Evolutionary conservation across 495 filamentous ascomycete genomes (phyloP).

Genomic region (Amniculicola lignicola): DNA sequence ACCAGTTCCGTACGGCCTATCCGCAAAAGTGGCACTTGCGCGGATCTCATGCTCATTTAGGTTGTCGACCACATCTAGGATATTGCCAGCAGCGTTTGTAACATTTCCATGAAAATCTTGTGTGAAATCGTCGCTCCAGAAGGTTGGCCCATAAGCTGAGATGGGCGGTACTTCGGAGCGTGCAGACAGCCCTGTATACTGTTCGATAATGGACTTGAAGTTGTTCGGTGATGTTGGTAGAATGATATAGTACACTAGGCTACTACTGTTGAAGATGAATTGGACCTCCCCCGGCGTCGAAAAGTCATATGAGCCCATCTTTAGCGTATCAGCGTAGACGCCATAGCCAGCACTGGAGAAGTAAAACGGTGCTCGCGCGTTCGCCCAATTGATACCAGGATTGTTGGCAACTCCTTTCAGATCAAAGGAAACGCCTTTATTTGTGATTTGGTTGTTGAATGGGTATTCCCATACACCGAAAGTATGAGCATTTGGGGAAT

Average conservation of each 20-base stretch:
- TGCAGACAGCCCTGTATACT: conserved; percentile 33
- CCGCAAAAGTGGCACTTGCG: conserved; percentile 36
- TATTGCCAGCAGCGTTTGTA: conserved; percentile 38
- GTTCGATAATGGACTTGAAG: conserved; percentile 26
- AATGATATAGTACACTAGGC: conserved; percentile 38
- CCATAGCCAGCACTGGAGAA: conserved; percentile 37
- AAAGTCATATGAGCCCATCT: conserved; percentile 38
- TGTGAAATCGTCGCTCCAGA: conserved; percentile 40
- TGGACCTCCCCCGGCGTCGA: conserved; percentile 24
- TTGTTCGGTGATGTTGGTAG: conserved; percentile 25
- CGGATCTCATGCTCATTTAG: conserved; percentile 35
- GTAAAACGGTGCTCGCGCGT: conserved; percentile 41
- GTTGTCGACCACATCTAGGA: conserved; percentile 38
- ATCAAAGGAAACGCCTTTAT: conserved; percentile 34
- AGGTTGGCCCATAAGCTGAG: conserved; percentile 37
- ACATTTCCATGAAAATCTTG: conserved; percentile 39
- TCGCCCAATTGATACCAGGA: conserved; percentile 36
- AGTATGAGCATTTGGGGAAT: conserved; percentile 4
- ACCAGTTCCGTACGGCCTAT: conserved; percentile 39
- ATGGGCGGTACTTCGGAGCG: conserved; percentile 34
- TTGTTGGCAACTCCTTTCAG: conserved; percentile 35
- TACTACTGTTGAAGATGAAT: conserved; percentile 38
- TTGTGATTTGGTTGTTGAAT: conserved; percentile 29
- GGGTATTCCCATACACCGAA: conserved; percentile 43
- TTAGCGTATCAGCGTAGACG: conserved; percentile 36